These are phyloP conservation scores for Liriodendron chinense DNA, from an alignment of 164 flowering plant species.

Conservation along the genomic window DNA sequence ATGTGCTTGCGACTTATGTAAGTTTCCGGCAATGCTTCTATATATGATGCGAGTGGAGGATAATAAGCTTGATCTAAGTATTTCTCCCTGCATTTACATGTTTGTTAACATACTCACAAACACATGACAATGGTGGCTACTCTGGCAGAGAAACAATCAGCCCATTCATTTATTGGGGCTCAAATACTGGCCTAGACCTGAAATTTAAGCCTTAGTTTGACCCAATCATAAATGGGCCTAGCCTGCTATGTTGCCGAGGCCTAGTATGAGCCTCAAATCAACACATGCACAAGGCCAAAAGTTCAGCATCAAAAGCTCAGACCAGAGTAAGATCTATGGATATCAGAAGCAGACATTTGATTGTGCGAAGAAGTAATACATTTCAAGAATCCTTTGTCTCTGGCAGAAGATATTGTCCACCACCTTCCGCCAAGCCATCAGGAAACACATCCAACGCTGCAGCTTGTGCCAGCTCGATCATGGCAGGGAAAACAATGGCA, in stretches of 20 bases:
- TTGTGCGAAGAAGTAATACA: conserved; percentile 10
- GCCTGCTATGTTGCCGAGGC: background rate
- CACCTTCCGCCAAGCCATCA: background rate
- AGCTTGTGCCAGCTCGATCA: conserved; percentile 30
- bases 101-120: background rate
- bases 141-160: background rate
- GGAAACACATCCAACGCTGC: conserved; percentile 14
- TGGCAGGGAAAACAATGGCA: conserved; percentile 37
- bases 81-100: conserved; percentile 21
- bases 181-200: background rate
- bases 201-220: background rate
- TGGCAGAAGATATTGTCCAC: conserved; percentile 13
- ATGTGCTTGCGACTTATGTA: conserved; percentile 14
- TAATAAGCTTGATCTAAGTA: conserved; percentile 6
- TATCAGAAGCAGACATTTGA: background rate
- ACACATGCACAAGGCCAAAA: background rate
- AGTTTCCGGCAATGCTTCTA: conserved; percentile 33
- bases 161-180: background rate
- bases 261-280: background rate
- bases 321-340: background rate
- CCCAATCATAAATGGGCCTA: background rate
- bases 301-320: background rate
- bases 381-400: conserved; percentile 28
- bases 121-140: background rate
- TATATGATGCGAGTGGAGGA: conserved; percentile 25